Base-by-base conservation (phyloP, 2,329 filamentous ascomycete genomes). In the Ascochyta fabae region DNA sequence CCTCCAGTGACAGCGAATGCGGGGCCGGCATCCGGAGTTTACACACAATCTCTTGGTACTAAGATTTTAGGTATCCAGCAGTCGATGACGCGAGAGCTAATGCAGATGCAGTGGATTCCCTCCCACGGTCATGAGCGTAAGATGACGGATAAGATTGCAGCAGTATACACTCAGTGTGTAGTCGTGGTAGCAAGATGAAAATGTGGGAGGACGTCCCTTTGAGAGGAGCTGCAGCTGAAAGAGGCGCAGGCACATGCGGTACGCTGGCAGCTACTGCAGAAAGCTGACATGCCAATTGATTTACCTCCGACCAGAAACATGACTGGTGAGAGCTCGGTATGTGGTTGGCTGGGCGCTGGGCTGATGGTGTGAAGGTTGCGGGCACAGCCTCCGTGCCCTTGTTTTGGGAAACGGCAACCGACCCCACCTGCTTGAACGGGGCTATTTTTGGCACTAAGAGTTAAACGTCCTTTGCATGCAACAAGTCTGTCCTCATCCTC, bases 21-120 rank as follows among this genome's bases (percentile, higher is more conserved):
- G 69, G 69, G 69, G 69, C 69, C 68, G 69, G 60, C 50, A 60
- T 55, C 63, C 65, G 64, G 61, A 64, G 45, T 60, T 64, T 36
- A 47, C 44, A 59, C 39, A 56, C 48, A 49, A 58, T 26, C 47
- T 58, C 57, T 63, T 61, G 60, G 54, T 63, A 48, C 48, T 56
- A 53, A 52, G 50, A 42, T 43, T 43, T 42, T 12, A 39, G 33
- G 43, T 40, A 29, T 38, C 19, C 35, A 42, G 43, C 50, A 59
- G 31, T 65, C 52, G 56, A 63, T 66, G 61, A 67, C 61, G 64
- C 58, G 60, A 61, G 55, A 58, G 38, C 53, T 42, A 51, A 39
- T 22, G 26, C 53, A 44, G 42, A 47, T 33, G 38, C 43, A 39
- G 33, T 47, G 43, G 43, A 33, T 34, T 13, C 15, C n/a, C 35